A percentile compares a stretch with the other conserved stretches of the same genome.
phyloP scores from a whole-genome alignment of 345 rosid genomes.

The Ceriops decandra region DNA sequence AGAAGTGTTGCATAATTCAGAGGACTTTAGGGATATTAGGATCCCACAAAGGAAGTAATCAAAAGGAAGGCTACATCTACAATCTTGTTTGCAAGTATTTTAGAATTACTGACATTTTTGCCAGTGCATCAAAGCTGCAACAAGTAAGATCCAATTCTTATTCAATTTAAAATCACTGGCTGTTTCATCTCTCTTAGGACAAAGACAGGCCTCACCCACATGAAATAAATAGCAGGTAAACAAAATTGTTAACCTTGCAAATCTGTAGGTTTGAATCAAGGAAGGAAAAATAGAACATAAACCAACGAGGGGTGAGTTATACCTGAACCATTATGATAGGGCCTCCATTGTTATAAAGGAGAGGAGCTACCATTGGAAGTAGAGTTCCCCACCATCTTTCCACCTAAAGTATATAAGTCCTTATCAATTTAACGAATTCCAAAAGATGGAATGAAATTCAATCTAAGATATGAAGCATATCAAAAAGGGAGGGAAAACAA shows the following conservation, averaged over 20 bases:
- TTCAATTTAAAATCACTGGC: not conserved
- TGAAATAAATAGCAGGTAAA: too few relatives aligned
- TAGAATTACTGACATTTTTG: too few relatives aligned
- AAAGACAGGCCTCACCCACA: too few relatives aligned
- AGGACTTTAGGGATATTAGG: not conserved
- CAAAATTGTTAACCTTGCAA: too few relatives aligned
- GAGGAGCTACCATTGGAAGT: slow-evolving; percentile 61
- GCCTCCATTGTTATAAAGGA: slow-evolving; percentile 80
- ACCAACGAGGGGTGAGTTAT: not conserved
- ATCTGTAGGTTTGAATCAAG: too few relatives aligned
- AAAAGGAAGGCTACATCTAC: too few relatives aligned
- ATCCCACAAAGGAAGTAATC: too few relatives aligned
- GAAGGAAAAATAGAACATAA: not conserved
- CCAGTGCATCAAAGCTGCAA: not conserved
- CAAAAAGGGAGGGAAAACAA: not conserved
- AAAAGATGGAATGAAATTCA: not conserved
- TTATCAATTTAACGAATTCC: not conserved
- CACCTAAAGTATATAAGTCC: slow-evolving; percentile 45
- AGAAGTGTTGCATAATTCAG: not conserved
- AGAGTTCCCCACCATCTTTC: slow-evolving; percentile 80
- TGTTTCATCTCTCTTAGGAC: not conserved
- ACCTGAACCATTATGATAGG: slow-evolving; percentile 96
- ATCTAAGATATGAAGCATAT: not conserved
- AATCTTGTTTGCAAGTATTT: too few relatives aligned
- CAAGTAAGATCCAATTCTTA: not conserved